A percentile compares a stretch with the other conserved stretches of the same genome.
Evolutionary conservation across 78 protist species (phyloP).

Genomic region (Dictyostelium purpureum): DNA sequence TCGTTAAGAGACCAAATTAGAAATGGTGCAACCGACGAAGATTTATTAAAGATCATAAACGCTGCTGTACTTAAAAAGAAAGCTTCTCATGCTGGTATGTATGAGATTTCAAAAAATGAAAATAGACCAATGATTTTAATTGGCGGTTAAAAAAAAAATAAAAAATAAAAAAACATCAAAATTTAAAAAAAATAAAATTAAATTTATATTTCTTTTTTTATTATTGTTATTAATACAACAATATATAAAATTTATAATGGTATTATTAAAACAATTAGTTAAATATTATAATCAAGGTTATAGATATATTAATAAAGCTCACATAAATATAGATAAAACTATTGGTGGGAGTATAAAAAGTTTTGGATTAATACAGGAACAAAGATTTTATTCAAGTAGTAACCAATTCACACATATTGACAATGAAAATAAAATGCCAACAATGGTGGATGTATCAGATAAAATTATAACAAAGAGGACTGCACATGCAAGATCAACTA

Average conservation of each 20-base stretch:
- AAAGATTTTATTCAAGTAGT: not conserved
- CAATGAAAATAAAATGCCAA: constrained; percentile 15
- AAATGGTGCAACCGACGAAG: constrained; percentile 79
- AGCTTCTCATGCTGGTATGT: constrained; percentile 90
- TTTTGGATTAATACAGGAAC: too few species aligned
- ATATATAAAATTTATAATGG: not conserved
- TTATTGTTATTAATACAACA: too few species aligned
- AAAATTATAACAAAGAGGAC: constrained; percentile 48
- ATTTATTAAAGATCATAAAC: constrained; percentile 44
- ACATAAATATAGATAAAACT: too few species aligned
- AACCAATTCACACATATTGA: constrained; percentile 57
- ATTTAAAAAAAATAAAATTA: not conserved
- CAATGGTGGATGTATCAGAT: constrained; percentile 76
- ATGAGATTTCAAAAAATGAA: constrained; percentile 59
- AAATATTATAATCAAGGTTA: not conserved
- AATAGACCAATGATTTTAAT: constrained; percentile 93
- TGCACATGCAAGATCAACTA: constrained; percentile 52
- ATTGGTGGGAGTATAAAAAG: too few species aligned
- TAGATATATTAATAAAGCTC: too few species aligned
- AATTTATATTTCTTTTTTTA: too few species aligned
- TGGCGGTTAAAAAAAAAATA: constrained; percentile 82
- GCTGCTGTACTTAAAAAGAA: constrained; percentile 77
- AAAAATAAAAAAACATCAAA: not conserved
- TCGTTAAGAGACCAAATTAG: constrained; percentile 84
- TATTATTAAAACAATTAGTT: not conserved